Percentiles rank a stretch among this genome's conserved stretches.
These are phyloP conservation scores for Fraxinus pennsylvanica DNA, from an alignment of 257 asterid genomes.

Conservation along the genomic window DNA sequence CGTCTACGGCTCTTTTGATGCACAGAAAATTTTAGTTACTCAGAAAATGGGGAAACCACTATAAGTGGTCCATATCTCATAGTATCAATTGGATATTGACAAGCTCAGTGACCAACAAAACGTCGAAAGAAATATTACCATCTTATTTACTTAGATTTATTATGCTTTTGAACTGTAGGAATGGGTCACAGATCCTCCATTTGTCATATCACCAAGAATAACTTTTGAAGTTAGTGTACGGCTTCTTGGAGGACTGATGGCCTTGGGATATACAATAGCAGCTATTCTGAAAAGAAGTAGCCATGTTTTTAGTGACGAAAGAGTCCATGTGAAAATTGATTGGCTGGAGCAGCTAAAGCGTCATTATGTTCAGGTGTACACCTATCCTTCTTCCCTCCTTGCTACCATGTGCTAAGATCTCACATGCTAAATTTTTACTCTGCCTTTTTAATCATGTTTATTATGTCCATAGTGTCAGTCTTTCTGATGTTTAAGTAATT, in stretches of 20 bases:
- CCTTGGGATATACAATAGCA: conserved; percentile 97
- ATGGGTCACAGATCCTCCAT: conserved; percentile 95
- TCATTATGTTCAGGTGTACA: conserved; percentile 79
- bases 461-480: not conserved
- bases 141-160: conserved; percentile 13
- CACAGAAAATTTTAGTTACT: not conserved
- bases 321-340: conserved; percentile 89
- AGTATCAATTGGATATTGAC: not conserved
- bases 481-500: not conserved
- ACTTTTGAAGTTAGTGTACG: conserved; percentile 97
- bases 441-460: not conserved
- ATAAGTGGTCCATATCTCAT: conserved; percentile 6
- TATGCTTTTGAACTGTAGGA: conserved; percentile 55
- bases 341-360: conserved; percentile 95
- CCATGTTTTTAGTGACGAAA: conserved; percentile 76
- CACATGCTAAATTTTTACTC: not conserved
- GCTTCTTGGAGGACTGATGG: conserved; percentile 99
- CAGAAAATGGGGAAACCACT: not conserved
- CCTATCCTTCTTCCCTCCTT: not conserved
- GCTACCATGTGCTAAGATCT: not conserved
- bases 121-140: not conserved
- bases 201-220: conserved; percentile 98
- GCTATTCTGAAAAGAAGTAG: conserved; percentile 94
- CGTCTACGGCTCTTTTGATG: conserved; percentile 6
- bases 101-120: not conserved